Evolutionary conservation across 495 filamentous ascomycete genomes (phyloP).

Genomic region (Penicillium paxilli): DNA sequence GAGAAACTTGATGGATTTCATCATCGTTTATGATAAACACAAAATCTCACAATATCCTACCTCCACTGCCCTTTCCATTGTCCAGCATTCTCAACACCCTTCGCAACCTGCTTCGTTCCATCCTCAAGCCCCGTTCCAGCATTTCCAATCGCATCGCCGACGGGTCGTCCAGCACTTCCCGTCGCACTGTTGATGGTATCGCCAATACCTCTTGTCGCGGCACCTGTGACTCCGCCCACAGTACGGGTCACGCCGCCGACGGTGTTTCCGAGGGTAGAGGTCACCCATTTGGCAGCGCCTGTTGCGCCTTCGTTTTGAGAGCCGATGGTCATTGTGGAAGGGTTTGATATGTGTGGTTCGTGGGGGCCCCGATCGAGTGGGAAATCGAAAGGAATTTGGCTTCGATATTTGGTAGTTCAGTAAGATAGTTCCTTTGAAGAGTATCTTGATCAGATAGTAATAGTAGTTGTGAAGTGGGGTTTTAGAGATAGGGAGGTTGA

Average conservation of each 20-base stretch:
- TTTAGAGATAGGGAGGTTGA: not conserved
- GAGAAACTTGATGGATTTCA: not conserved
- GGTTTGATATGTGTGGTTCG: not conserved
- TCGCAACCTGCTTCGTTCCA: slow-evolving; percentile 54
- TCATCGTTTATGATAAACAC: not conserved
- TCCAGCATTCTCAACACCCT: slow-evolving; percentile 68
- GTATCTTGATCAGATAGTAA: not conserved
- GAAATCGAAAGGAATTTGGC: not conserved
- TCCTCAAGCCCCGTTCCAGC: slow-evolving; percentile 61
- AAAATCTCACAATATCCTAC: not conserved
- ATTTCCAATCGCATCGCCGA: slow-evolving; percentile 65
- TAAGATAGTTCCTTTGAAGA: not conserved
- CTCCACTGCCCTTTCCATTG: slow-evolving; percentile 53
- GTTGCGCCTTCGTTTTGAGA: slow-evolving; percentile 38
- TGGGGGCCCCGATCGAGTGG: not conserved
- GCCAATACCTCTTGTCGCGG: slow-evolving; percentile 62
- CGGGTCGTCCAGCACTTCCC: slow-evolving; percentile 61
- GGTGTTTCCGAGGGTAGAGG: slow-evolving; percentile 58
- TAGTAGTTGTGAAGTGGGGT: not conserved
- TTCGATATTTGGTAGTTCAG: not conserved
- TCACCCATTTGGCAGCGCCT: slow-evolving; percentile 47
- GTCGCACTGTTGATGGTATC: slow-evolving; percentile 63
- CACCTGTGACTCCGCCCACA: slow-evolving; percentile 67
- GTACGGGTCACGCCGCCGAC: slow-evolving; percentile 65
- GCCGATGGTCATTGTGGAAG: slow-evolving; percentile 18